phyloP scores from a whole-genome alignment of 805 yeast genomes.

The Priceomyces haplophilus region DNA sequence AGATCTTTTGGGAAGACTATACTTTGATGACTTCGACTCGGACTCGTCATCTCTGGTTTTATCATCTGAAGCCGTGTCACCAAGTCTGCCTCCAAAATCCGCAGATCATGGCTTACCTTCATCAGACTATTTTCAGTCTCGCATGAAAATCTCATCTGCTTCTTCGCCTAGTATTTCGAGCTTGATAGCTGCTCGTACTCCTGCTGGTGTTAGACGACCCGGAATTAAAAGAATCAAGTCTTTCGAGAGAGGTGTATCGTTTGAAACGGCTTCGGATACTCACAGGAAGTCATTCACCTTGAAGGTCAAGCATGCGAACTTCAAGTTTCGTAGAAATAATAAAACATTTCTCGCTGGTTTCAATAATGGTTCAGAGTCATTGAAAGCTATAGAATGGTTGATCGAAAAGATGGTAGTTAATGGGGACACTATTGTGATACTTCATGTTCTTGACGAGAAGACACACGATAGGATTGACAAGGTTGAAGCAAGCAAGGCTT shows the following conservation, averaged over 20 bases:
- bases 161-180: slow-evolving; percentile 10
- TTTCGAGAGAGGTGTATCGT: slow-evolving; percentile 40
- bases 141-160: slow-evolving; percentile 8
- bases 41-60: slow-evolving; percentile 22
- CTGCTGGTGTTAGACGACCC: slow-evolving; percentile 10
- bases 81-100: slow-evolving; percentile 16
- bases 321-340: slow-evolving; percentile 43
- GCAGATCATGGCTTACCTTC: slow-evolving; percentile 3
- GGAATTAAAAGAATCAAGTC: slow-evolving; percentile 15
- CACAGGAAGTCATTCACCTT: slow-evolving; percentile 36
- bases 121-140: slow-evolving; percentile 12
- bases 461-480: slow-evolving; percentile 25
- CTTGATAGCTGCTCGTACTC: slow-evolving; percentile 8
- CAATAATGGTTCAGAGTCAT: slow-evolving; percentile 35
- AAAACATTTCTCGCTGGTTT: slow-evolving; percentile 41
- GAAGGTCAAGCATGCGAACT: slow-evolving; percentile 41
- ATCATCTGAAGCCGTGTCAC: slow-evolving; percentile 15
- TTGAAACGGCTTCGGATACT: slow-evolving; percentile 34
- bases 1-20: slow-evolving; percentile 40
- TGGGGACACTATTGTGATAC: slow-evolving; percentile 42
- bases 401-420: slow-evolving; percentile 42
- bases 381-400: slow-evolving; percentile 42
- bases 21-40: slow-evolving; percentile 42
- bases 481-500: slow-evolving; percentile 22
- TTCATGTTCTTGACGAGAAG: slow-evolving; percentile 42